phyloP scores from a whole-genome alignment of 2,329 filamentous ascomycete genomes.

The Xylaria sp. region DNA sequence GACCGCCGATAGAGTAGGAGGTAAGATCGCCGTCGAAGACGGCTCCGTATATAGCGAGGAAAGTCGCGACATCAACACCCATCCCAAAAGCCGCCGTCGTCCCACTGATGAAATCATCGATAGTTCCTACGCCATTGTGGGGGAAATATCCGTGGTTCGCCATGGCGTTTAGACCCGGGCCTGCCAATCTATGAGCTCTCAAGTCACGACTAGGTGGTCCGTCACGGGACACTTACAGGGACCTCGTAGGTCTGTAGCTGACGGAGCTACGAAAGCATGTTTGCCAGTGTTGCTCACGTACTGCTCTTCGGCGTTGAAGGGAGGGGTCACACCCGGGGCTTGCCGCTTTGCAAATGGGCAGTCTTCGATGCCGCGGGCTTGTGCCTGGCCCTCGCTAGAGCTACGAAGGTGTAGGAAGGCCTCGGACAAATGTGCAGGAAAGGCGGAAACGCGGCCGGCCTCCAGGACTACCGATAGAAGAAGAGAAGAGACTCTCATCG shows the following conservation, averaged over 20 bases:
- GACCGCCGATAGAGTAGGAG: conserved; percentile 24
- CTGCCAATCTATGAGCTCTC: conserved; percentile 6
- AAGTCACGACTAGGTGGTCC: background rate
- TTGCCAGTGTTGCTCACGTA: conserved; percentile 28
- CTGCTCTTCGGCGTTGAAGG: conserved; percentile 18
- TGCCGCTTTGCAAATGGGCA: conserved; percentile 3
- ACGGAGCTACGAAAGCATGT: conserved; percentile 20
- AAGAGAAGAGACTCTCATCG: background rate
- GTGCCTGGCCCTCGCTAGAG: background rate
- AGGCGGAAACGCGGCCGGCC: background rate
- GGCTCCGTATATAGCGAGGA: conserved; percentile 21
- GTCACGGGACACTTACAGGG: conserved; percentile 11
- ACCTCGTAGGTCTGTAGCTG: conserved; percentile 9
- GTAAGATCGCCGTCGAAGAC: conserved; percentile 27
- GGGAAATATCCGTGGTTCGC: conserved; percentile 30
- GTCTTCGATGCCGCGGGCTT: background rate
- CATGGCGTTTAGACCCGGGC: conserved; percentile 22
- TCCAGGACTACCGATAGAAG: background rate
- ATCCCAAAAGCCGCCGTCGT: conserved; percentile 19
- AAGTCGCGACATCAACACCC: conserved; percentile 25
- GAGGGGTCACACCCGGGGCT: background rate
- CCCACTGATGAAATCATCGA: conserved; percentile 17
- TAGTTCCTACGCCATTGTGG: conserved; percentile 25
- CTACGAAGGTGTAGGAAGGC: background rate
- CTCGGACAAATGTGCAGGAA: conserved; percentile 1